Evolutionary conservation across 2,329 filamentous ascomycete species (phyloP), one percentile per base, ranked within the genome.

Genomic region (Fusarium incarnatum): DNA sequence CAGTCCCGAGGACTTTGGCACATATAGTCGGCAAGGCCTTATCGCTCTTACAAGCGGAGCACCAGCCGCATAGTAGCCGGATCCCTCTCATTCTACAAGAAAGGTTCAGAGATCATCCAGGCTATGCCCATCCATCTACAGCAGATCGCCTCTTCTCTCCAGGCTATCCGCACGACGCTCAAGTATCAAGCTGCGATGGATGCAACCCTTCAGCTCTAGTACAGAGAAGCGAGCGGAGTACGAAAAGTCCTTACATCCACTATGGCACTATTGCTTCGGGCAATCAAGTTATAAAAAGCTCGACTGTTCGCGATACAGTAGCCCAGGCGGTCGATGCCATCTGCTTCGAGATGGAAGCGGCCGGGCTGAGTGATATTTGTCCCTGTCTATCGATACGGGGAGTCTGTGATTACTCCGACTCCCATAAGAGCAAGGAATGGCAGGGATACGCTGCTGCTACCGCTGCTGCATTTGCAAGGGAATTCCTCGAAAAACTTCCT

Each of bases 241-340:
- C 12, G 2, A 20, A 8, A 0, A 10, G 1, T 3, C 46, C 46
- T 0, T 12, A 22, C 9, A 32, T 49, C 3, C 46, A 49, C 4
- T 49, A 49, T 11, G 27, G 46, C 3, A n/a, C 46, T 10, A 49
- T 49, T 3, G 46, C 46, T 3, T 49, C 27, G 9, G 27, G 46
- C 6, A 49, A 49, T 22, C 28, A 49, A n/a, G 46, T 49, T 3
- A 49, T 49, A 9, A 49, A 20, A 11, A 18, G 1, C 11, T n/a
- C 27, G 0, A 9, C 3, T 0, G 13, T 5, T 10, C 46, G 46
- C 12, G 46, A 49, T 3, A 12, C 0, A 1, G 22, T 32, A 3
- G 27, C 46, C 9, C 3, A 20, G n/a, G n/a, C 4, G 10, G 1
- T 49, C 0, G 46, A 32, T 16, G 27, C 27, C 13, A 8, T 49